phyloP scores from a whole-genome alignment of 495 filamentous ascomycete genomes.

The Amniculicola lignicola region DNA sequence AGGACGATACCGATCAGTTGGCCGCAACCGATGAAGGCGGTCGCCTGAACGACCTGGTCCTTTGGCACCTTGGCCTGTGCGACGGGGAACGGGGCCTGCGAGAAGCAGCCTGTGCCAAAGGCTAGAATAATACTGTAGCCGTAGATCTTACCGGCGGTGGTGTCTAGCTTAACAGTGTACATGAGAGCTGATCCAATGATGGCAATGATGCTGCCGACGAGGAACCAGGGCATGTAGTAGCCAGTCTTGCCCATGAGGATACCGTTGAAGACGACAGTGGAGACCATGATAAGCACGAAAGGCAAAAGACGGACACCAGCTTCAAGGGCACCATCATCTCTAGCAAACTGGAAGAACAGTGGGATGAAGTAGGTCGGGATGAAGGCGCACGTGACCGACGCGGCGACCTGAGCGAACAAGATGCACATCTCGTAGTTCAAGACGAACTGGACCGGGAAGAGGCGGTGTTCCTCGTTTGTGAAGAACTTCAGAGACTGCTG shows the following conservation, averaged over 20 bases:
- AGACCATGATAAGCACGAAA: slow-evolving; percentile 42
- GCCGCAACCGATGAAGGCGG: slow-evolving; percentile 53
- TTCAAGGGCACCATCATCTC: slow-evolving; percentile 47
- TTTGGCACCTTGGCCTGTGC: slow-evolving; percentile 48
- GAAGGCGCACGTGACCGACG: slow-evolving; percentile 38
- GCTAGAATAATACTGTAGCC: slow-evolving; percentile 55
- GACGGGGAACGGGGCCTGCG: slow-evolving; percentile 55
- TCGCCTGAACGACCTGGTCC: slow-evolving; percentile 2
- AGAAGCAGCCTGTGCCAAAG: slow-evolving; percentile 52
- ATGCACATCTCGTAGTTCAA: slow-evolving; percentile 45
- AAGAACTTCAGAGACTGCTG: slow-evolving; percentile 54
- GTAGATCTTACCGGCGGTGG: slow-evolving; percentile 48
- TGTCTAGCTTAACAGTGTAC: slow-evolving; percentile 45
- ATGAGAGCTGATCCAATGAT: slow-evolving; percentile 53
- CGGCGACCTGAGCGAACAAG: slow-evolving; percentile 49
- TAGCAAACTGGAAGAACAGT: slow-evolving; percentile 47
- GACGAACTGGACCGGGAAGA: slow-evolving; percentile 55
- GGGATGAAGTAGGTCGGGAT: slow-evolving; percentile 3
- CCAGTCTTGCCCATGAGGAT: slow-evolving; percentile 49
- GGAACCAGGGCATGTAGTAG: slow-evolving; percentile 60
- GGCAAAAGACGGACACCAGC: slow-evolving; percentile 59
- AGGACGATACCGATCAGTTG: slow-evolving; percentile 52
- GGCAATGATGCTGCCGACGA: slow-evolving; percentile 48
- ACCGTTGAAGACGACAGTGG: slow-evolving; percentile 49
- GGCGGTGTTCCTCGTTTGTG: slow-evolving; percentile 45